Evolutionary conservation across 164 flowering plant genomes (phyloP).

Genomic region (Vitis amurensis): DNA sequence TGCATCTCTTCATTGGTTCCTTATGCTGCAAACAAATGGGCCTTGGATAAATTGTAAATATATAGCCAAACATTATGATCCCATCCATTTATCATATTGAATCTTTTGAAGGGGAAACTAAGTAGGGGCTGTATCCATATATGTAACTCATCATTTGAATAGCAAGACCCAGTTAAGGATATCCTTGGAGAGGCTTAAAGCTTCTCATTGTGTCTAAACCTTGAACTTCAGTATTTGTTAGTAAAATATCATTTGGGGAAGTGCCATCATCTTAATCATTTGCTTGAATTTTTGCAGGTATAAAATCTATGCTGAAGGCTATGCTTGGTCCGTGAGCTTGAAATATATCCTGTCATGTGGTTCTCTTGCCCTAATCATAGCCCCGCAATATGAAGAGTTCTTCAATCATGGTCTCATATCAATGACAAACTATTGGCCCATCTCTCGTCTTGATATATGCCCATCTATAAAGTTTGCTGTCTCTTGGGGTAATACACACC

Average conservation of each 20-base stretch:
- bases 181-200: too few relatives aligned
- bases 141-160: too few relatives aligned
- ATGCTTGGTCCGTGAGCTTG: constrained; percentile 93
- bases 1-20: too few relatives aligned
- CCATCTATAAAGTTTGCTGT: constrained; percentile 66
- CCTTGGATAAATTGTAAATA: too few relatives aligned
- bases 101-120: too few relatives aligned
- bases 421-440: constrained; percentile 57
- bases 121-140: too few relatives aligned
- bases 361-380: constrained; percentile 60
- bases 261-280: background rate
- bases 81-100: too few relatives aligned
- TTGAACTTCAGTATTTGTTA: too few relatives aligned
- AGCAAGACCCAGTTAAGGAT: too few relatives aligned
- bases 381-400: constrained; percentile 76
- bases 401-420: constrained; percentile 82
- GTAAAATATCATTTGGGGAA: background rate
- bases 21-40: too few relatives aligned
- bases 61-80: too few relatives aligned
- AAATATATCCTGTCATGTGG: constrained; percentile 85
- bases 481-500: constrained; percentile 69
- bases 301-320: constrained; percentile 90
- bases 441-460: constrained; percentile 53
- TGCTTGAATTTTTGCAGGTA: constrained; percentile 47
- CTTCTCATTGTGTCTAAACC: too few relatives aligned